phyloP scores from a whole-genome alignment of 345 rosid genomes.

The Murraya paniculata region DNA sequence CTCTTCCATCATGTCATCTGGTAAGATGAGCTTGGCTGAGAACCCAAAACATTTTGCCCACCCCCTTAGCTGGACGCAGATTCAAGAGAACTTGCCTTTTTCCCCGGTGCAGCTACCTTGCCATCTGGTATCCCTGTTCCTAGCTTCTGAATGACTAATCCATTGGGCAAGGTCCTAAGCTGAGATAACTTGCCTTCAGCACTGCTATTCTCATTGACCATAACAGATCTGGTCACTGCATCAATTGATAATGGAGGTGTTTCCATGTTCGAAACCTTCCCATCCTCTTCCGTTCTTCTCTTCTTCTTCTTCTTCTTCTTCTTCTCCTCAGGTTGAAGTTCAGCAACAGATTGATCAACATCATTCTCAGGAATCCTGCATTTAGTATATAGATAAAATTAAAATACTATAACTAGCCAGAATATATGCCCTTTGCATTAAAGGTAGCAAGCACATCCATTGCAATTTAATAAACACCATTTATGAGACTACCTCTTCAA shows the following conservation, averaged over 20 bases:
- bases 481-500: not conserved
- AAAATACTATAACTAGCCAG: not conserved
- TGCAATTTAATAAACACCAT: not conserved
- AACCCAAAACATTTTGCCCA: too few species aligned
- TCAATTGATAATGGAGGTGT: not conserved
- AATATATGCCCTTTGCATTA: not conserved
- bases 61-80: not conserved
- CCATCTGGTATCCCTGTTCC: constrained; percentile 41
- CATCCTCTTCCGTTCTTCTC: constrained; percentile 16
- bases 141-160: constrained; percentile 43
- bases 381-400: not conserved
- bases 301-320: constrained; percentile 33
- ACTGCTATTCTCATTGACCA: constrained; percentile 7
- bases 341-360: constrained; percentile 7
- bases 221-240: not conserved
- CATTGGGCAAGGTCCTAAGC: constrained; percentile 28
- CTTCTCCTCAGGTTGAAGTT: constrained; percentile 24
- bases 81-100: constrained; percentile 33
- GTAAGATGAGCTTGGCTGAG: too few species aligned
- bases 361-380: constrained; percentile 9
- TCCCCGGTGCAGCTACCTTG: constrained; percentile 46
- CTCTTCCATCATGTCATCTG: not conserved
- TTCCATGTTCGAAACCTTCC: constrained; percentile 14
- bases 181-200: constrained; percentile 21
- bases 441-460: not conserved